Evolutionary conservation across 2,329 filamentous ascomycete species (phyloP), one percentile per base, ranked within the genome.

Genomic region (Stylonectria norvegica): DNA sequence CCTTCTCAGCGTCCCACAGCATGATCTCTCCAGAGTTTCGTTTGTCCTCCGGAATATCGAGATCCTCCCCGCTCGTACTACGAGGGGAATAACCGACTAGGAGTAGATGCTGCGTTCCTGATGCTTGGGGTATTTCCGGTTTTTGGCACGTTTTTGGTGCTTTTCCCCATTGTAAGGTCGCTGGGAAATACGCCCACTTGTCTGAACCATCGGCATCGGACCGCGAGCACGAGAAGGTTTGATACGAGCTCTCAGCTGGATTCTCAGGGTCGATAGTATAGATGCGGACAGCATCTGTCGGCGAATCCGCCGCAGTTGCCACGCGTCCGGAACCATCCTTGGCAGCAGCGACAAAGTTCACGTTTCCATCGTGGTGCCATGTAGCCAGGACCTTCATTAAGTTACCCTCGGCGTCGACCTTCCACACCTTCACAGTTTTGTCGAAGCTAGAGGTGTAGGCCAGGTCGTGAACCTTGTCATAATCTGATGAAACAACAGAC

Each of bases 11-110:
- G 53, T 84, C 69, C 77, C 78, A 83, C 2, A 83, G 57, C 28
- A 74, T 75, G 3, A 83, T 70, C 52, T 83, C 78, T 8, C 80
- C 80, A 0, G 77, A 72, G 35, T 77, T 70, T n/a, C 54, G 55
- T 49, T 76, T 75, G 16, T 80, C 75, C 27, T 74, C 71, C 0
- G 80, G 79, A 16, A 84, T 81, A 23, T 78, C 73, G 2, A 62
- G 59, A 19, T 83, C 79, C 15, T 81, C 71, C 0, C 65, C 65
- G 0, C 60, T 70, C 2, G 71, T 59, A 42, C 74, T 74, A 12
- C 80, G 69, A 2, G 80, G 80, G 5, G 80, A 83, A 57, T 81
- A 83, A 7, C 80, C 80, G 2, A 83, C 75, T 0, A 81, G 63
- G 0, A 84, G 66, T 5, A 82, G 61, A 47, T 81, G 72, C 2